Conservation (phyloP, 2,329 filamentous ascomycete species). For the Aschersonia sp. region DNA sequence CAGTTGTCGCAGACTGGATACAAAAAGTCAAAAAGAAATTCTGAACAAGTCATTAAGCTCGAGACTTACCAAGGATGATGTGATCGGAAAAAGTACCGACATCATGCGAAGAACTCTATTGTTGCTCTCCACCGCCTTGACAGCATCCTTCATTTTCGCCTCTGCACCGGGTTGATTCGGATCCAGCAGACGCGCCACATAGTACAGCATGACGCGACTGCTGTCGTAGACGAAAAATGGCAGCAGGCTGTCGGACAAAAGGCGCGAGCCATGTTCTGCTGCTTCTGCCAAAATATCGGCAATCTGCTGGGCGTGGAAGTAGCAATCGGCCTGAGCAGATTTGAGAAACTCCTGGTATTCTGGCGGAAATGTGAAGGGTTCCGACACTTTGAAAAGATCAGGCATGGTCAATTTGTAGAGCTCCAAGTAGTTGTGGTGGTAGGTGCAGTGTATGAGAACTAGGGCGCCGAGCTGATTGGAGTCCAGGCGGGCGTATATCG, state of each 20-base stretch:
- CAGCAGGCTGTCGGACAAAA: slow-evolving; percentile 27
- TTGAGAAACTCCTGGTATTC: slow-evolving; percentile 22
- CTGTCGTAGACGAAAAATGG: slow-evolving; percentile 32
- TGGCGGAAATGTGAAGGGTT: slow-evolving; percentile 23
- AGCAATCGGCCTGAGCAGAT: slow-evolving; percentile 21
- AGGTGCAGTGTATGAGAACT: slow-evolving; percentile 29
- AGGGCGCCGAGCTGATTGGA: slow-evolving; percentile 30
- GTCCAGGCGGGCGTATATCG: slow-evolving; percentile 30
- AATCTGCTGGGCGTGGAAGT: slow-evolving; percentile 22
- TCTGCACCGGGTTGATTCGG: slow-evolving; percentile 18
- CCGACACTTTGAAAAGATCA: slow-evolving; percentile 26
- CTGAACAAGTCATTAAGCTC: no score
- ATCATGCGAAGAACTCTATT: slow-evolving; percentile 20
- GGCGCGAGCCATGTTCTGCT: slow-evolving; percentile 22
- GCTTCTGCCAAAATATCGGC: slow-evolving; percentile 23
- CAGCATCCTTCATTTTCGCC: slow-evolving; percentile 20
- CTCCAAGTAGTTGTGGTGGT: slow-evolving; percentile 29
- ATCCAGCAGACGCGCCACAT: slow-evolving; percentile 27
- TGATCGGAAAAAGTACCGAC: slow-evolving; percentile 22
- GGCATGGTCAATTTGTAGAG: slow-evolving; percentile 32
- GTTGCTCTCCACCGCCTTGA: slow-evolving; percentile 25
- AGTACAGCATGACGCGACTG: slow-evolving; percentile 31
- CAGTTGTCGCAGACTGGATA: slow-evolving; percentile 20
- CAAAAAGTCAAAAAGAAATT: no score
- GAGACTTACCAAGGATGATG: slow-evolving; percentile 20